phyloP scores from a whole-genome alignment of 345 rosid species.

The Leavenworthia alabamica region DNA sequence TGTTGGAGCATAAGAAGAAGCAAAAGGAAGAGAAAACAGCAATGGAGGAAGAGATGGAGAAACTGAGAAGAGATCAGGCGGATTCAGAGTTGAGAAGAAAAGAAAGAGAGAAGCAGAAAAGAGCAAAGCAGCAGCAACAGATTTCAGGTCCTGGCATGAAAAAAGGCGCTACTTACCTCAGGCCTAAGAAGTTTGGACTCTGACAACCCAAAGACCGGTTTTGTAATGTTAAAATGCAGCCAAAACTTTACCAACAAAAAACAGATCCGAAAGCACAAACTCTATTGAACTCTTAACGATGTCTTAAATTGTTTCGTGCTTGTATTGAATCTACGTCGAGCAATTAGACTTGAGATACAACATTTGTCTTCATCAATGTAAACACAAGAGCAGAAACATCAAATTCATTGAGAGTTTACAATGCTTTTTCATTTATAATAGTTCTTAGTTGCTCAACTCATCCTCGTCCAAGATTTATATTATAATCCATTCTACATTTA shows the following conservation, averaged over 20 bases:
- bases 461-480: slow-evolving; percentile 11
- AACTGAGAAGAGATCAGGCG: slow-evolving; percentile 66
- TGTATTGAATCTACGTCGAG: neutral
- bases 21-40: slow-evolving; percentile 87
- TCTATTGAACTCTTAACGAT: neutral
- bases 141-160: slow-evolving; percentile 63
- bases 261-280: neutral
- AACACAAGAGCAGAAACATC: neutral
- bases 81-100: slow-evolving; percentile 47
- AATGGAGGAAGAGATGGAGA: slow-evolving; percentile 96
- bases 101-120: slow-evolving; percentile 51
- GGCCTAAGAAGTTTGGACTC: slow-evolving; percentile 79
- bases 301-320: neutral
- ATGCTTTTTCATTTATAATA: neutral
- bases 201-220: slow-evolving; percentile 17
- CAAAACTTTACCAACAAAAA: neutral
- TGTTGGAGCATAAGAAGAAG: slow-evolving; percentile 85
- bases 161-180: slow-evolving; percentile 59
- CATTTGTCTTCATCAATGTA: neutral
- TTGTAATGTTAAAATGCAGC: neutral
- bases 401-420: neutral
- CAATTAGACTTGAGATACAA: neutral
- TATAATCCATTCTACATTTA: slow-evolving; percentile 32
- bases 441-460: neutral
- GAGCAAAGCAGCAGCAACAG: slow-evolving; percentile 68